A percentile compares a stretch with the other conserved stretches of the same genome.
Conservation (phyloP, 2,329 filamentous ascomycete genomes). For the Fusarium avenaceum region DNA sequence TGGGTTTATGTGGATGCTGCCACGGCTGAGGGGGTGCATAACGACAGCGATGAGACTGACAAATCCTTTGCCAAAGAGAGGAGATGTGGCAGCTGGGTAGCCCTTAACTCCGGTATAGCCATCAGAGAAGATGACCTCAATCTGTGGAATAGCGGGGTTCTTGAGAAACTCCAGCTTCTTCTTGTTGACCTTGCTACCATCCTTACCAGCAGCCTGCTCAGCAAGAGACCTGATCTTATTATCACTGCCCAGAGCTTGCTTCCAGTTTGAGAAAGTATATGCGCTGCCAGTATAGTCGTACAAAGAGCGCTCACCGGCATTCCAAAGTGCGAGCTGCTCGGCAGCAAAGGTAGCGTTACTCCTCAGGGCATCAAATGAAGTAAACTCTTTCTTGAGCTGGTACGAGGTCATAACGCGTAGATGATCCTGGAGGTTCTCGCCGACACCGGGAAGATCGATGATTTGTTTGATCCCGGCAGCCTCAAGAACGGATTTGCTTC, state of each 20-base stretch:
- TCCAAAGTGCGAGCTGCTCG: slow-evolving; percentile 39
- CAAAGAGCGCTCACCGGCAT: slow-evolving; percentile 32
- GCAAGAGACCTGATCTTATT: slow-evolving; percentile 26
- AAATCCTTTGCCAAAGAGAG: slow-evolving; percentile 49
- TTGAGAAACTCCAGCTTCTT: slow-evolving; percentile 58
- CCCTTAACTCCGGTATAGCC: slow-evolving; percentile 51
- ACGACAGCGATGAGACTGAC: slow-evolving; percentile 68
- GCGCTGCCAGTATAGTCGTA: slow-evolving; percentile 44
- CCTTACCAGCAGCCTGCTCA: slow-evolving; percentile 46
- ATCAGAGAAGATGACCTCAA: slow-evolving; percentile 51
- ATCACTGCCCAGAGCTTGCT: slow-evolving; percentile 38
- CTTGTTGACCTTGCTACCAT: slow-evolving; percentile 51
- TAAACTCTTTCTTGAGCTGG: slow-evolving; percentile 44
- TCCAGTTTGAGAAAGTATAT: slow-evolving; percentile 41
- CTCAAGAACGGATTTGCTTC: slow-evolving; percentile 62
- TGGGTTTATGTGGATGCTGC: slow-evolving; percentile 44
- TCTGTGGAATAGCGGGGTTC: slow-evolving; percentile 45
- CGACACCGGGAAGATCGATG: slow-evolving; percentile 69
- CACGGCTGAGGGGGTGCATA: slow-evolving; percentile 68
- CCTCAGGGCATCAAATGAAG: slow-evolving; percentile 38
- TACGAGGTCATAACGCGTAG: slow-evolving; percentile 53
- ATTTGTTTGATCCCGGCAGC: slow-evolving; percentile 62
- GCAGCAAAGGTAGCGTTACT: slow-evolving; percentile 37
- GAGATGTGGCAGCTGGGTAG: slow-evolving; percentile 46
- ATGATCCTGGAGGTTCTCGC: slow-evolving; percentile 55